Conservation (phyloP, 2,329 filamentous ascomycete species). For the Cercospora janseana region DNA sequence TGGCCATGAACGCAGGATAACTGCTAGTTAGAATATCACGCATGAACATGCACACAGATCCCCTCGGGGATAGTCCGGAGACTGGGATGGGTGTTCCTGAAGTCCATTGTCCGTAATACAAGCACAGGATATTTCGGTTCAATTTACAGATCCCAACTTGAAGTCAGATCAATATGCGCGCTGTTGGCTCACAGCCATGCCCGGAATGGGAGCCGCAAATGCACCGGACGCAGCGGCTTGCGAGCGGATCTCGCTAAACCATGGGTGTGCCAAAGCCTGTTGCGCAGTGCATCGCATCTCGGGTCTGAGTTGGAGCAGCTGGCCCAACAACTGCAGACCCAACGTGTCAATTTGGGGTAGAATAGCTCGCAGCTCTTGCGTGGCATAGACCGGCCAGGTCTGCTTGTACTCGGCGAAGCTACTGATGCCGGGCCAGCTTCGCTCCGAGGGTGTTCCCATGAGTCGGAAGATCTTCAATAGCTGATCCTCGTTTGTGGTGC, state of each 20-base stretch:
- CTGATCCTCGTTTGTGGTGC: slow-evolving; percentile 97
- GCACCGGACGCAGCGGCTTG: slow-evolving; percentile 25
- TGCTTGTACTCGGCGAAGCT: slow-evolving; percentile 97
- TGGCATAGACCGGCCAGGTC: slow-evolving; percentile 90
- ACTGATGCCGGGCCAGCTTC: slow-evolving; percentile 91
- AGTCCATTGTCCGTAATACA: too few relatives aligned
- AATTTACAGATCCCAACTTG: too few relatives aligned
- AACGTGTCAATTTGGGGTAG: slow-evolving; percentile 84
- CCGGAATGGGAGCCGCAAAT: slow-evolving; percentile 25
- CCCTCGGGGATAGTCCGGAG: too few relatives aligned
- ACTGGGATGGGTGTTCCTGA: too few relatives aligned
- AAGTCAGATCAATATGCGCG: slow-evolving; percentile 28
- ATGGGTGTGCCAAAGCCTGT: slow-evolving; percentile 83
- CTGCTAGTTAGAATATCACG: too few relatives aligned
- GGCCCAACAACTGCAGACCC: slow-evolving; percentile 80
- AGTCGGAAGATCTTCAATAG: slow-evolving; percentile 95
- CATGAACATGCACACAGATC: too few relatives aligned
- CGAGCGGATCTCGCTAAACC: slow-evolving; percentile 71
- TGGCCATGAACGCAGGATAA: too few relatives aligned
- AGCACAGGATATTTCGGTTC: too few relatives aligned
- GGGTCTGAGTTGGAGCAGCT: slow-evolving; percentile 89
- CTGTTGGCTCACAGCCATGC: slow-evolving; percentile 26
- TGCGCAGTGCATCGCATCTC: slow-evolving; percentile 86
- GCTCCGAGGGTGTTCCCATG: slow-evolving; percentile 96
- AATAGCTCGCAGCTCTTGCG: slow-evolving; percentile 82